Conservation (phyloP, 495 filamentous ascomycete species). For the Extremus antarcticus region DNA sequence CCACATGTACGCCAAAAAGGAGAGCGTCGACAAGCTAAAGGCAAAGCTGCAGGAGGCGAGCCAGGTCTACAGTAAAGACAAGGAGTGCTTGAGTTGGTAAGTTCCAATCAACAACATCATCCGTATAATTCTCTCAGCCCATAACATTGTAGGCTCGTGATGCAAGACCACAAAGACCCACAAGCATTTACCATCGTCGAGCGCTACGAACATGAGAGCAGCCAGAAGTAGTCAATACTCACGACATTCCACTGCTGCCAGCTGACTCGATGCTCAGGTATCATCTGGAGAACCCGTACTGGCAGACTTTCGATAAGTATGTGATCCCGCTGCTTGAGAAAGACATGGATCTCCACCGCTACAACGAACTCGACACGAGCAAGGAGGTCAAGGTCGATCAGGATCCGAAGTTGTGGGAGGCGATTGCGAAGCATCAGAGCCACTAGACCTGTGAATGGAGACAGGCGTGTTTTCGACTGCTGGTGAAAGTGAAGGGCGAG, state of each 20-base stretch:
- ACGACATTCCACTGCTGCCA: too few species aligned
- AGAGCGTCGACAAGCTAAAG: slow-evolving; percentile 47
- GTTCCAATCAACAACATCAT: slow-evolving; percentile 27
- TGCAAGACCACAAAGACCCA: slow-evolving; percentile 53
- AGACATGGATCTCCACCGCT: slow-evolving; percentile 52
- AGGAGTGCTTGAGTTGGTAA: slow-evolving; percentile 56
- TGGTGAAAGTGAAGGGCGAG: not conserved
- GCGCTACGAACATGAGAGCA: slow-evolving; percentile 47
- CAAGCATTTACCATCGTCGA: slow-evolving; percentile 58
- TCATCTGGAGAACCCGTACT: slow-evolving; percentile 33
- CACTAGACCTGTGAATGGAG: not conserved
- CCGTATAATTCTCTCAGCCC: too few species aligned
- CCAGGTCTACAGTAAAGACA: slow-evolving; percentile 52
- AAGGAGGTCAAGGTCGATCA: slow-evolving; percentile 32
- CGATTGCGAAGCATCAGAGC: slow-evolving; percentile 18
- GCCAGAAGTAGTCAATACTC: slow-evolving; percentile 26
- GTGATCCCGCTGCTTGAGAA: slow-evolving; percentile 52
- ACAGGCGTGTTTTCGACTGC: not conserved
- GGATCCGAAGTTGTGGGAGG: slow-evolving; percentile 15
- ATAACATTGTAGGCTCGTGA: slow-evolving; percentile 22
- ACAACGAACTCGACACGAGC: slow-evolving; percentile 46
- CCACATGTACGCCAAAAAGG: slow-evolving; percentile 54
- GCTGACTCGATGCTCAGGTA: slow-evolving; percentile 15
- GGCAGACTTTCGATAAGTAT: slow-evolving; percentile 60
- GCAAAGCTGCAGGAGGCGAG: slow-evolving; percentile 57